Conservation (phyloP, 257 asterid species). For the Solanum etuberosum region DNA sequence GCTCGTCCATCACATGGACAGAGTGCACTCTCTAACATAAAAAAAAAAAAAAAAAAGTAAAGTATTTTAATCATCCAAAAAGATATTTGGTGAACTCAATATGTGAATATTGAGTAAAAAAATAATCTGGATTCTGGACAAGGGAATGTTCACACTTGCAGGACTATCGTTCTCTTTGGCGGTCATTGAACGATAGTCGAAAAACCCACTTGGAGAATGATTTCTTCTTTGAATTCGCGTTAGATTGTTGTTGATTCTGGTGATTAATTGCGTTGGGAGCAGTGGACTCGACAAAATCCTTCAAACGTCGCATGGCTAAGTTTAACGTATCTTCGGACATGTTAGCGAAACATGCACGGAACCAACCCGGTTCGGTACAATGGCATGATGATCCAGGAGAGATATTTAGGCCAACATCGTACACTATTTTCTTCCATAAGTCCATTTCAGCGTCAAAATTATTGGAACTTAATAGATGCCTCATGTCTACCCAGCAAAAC, state of each 20-base stretch:
- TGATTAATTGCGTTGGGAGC: background rate
- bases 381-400: conserved; percentile 90
- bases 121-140: background rate
- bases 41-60: background rate
- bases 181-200: conserved; percentile 54
- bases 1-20: conserved; percentile 51
- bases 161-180: conserved; percentile 51
- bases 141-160: background rate
- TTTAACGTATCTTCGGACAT: conserved; percentile 59
- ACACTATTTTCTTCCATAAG: conserved; percentile 70
- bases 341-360: conserved; percentile 73
- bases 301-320: conserved; percentile 47
- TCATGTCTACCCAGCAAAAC: conserved; percentile 84
- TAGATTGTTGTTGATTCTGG: conserved; percentile 2
- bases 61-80: conserved; percentile 2
- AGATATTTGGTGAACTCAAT: conserved; percentile 17
- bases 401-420: conserved; percentile 66
- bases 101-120: conserved; percentile 18
- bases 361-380: conserved; percentile 82
- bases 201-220: conserved; percentile 62
- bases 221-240: conserved; percentile 30
- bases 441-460: conserved; percentile 58
- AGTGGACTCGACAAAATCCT: conserved; percentile 25
- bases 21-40: conserved; percentile 41
- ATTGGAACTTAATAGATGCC: conserved; percentile 39